Evolutionary conservation across 2,329 filamentous ascomycete genomes (phyloP), one percentile per base, ranked within the genome.

Genomic region (Claviceps africana): DNA sequence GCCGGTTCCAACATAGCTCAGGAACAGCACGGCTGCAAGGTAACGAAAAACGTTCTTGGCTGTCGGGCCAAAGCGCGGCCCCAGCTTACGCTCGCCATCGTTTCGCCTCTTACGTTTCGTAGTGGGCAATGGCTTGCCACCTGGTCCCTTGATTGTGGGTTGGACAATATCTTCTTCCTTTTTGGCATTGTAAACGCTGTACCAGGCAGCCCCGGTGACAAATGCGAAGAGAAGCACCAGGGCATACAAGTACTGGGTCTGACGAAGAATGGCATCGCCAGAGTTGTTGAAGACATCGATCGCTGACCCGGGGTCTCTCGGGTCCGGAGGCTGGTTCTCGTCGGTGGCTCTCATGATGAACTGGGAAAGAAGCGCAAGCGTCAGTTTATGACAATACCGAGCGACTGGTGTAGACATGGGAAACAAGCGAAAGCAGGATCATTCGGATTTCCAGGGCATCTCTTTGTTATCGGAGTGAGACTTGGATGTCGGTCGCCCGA

Each of bases 91-190:
- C 68, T 72, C 61, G 67, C 70, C 66, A 69, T 72, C 58, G 66
- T 68, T 64, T 64, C 76, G 65, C 69, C 73, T 70, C 64, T 72
- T 72, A 53, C 72, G 80, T 64, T 82, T 85, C 54, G 75, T 78
- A 48, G 73, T 65, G n/a, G 88, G 89, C 51, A 96, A 73, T 35
- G 88, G 88, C 66, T 94, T 90, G 58, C 90, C 91, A 52, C 88
- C 90, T 1, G 90, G 89, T n/a, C 90, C 90, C 51, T 76, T 82
- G 57, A 78, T 67, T 33, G 67, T 72, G 22, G 73, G 76, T 50
- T 67, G 65, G 22, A 72, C 63, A 37, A 71, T 62, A 56, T 73
- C 69, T 39, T 76, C 74, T 53, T 73, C 70, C 51, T 70, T 74
- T 57, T 71, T 72, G 31, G 75, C 71, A 52, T 70, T 73, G 62